phyloP scores from a whole-genome alignment of 805 yeast species.

The Pichia thaimueangensis region DNA sequence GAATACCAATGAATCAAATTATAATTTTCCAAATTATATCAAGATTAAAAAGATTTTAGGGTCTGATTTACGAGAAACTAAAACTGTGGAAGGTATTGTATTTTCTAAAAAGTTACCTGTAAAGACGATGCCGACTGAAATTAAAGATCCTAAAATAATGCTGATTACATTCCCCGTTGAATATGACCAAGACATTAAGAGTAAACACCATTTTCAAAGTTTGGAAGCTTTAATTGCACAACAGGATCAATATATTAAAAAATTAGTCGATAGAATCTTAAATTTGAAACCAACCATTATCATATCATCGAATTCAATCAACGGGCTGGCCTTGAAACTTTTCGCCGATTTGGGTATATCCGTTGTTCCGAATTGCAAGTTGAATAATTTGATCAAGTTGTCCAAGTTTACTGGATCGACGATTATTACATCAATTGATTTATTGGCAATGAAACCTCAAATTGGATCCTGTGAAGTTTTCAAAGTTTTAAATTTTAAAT shows the following conservation, averaged over 20 bases:
- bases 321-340: conserved; percentile 72
- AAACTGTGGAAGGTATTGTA: conserved; percentile 67
- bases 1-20: conserved; percentile 52
- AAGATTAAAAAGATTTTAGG: conserved; percentile 84
- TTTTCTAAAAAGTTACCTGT: conserved; percentile 81
- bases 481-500: conserved; percentile 61
- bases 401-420: conserved; percentile 79
- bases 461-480: conserved; percentile 72
- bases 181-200: conserved; percentile 50
- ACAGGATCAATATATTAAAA: conserved; percentile 76
- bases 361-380: conserved; percentile 75
- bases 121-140: conserved; percentile 62
- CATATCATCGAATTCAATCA: conserved; percentile 69
- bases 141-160: conserved; percentile 68
- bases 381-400: conserved; percentile 71
- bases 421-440: conserved; percentile 79
- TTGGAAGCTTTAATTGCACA: conserved; percentile 67
- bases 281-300: conserved; percentile 75
- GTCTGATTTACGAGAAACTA: conserved; percentile 54
- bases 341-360: conserved; percentile 71
- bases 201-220: conserved; percentile 17
- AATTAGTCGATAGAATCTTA: conserved; percentile 70
- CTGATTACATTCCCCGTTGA: conserved; percentile 86
- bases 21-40: conserved; percentile 83
- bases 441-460: conserved; percentile 61